Evolutionary conservation across 192 early-diverging fungal genomes (phyloP).

Genomic region (Radiomyces spectabilis): DNA sequence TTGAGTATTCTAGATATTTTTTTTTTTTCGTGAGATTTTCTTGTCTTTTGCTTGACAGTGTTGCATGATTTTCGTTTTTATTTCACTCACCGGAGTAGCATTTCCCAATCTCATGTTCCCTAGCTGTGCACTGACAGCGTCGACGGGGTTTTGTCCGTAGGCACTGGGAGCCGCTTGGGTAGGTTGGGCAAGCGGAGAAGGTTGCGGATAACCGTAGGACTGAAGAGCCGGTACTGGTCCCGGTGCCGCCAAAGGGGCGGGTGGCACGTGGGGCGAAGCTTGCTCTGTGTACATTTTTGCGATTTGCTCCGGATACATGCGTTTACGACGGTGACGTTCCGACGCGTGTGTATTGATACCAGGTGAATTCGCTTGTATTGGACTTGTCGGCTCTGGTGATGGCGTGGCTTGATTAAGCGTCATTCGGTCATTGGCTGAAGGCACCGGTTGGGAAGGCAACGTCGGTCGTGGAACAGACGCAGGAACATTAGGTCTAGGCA

Average conservation of each 20-base stretch:
- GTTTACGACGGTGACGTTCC: constrained; percentile 34
- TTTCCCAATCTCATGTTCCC: constrained; percentile 19
- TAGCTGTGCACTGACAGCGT: constrained; percentile 20
- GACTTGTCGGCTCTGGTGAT: too few species aligned
- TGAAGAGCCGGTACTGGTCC: too few species aligned
- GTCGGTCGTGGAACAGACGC: too few species aligned
- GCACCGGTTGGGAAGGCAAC: too few species aligned
- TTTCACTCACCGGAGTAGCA: constrained; percentile 13
- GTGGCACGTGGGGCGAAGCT: too few species aligned
- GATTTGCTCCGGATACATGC: constrained; percentile 46
- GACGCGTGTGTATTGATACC: not conserved
- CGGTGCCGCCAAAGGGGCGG: too few species aligned
- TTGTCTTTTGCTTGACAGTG: too few species aligned
- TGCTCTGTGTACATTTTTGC: constrained; percentile 31
- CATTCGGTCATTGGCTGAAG: too few species aligned
- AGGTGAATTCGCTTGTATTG: not conserved
- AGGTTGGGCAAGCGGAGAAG: constrained; percentile 20
- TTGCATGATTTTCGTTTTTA: too few species aligned
- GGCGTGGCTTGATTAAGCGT: too few species aligned
- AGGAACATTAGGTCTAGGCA: too few species aligned
- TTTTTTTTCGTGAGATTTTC: not conserved
- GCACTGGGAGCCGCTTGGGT: constrained; percentile 1
- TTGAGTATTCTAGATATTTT: not conserved
- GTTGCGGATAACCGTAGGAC: too few species aligned
- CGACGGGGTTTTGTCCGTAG: constrained; percentile 8